phyloP scores from a whole-genome alignment of 1,139 yeast genomes.

The Yamadazyma triangularis region DNA sequence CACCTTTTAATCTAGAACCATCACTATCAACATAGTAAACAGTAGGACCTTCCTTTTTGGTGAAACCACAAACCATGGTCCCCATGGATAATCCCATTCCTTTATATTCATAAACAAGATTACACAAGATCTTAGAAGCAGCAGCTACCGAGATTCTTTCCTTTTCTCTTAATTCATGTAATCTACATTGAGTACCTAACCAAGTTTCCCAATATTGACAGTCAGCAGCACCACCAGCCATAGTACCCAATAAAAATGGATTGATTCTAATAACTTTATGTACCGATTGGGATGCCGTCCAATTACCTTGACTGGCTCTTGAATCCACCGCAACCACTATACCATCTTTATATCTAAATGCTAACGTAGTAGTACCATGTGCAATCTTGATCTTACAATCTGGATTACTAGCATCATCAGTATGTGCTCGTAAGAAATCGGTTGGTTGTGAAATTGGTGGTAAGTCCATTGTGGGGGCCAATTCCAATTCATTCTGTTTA shows the following conservation, averaged over 20 bases:
- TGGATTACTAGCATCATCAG: slow-evolving; percentile 88
- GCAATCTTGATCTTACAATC: slow-evolving; percentile 95
- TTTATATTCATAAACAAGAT: slow-evolving; percentile 87
- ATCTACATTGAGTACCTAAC: slow-evolving; percentile 95
- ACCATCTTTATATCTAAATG: slow-evolving; percentile 94
- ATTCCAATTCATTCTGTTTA: slow-evolving; percentile 23
- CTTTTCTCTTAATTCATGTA: slow-evolving; percentile 91
- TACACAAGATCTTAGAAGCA: slow-evolving; percentile 88
- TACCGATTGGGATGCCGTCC: slow-evolving; percentile 98
- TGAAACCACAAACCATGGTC: slow-evolving; percentile 97
- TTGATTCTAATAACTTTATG: slow-evolving; percentile 96
- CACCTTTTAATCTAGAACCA: slow-evolving; percentile 94
- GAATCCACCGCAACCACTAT: slow-evolving; percentile 96
- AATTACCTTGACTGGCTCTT: slow-evolving; percentile 96
- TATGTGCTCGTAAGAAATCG: slow-evolving; percentile 95
- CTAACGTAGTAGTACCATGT: slow-evolving; percentile 97
- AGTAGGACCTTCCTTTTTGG: slow-evolving; percentile 92
- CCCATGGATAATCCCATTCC: slow-evolving; percentile 99
- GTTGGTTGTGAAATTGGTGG: slow-evolving; percentile 91
- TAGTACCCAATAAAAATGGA: slow-evolving; percentile 90
- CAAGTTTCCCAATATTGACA: slow-evolving; percentile 99
- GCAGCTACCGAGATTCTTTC: slow-evolving; percentile 96
- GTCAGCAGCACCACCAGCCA: slow-evolving; percentile 99
- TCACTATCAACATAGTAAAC: slow-evolving; percentile 96
- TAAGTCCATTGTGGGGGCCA: slow-evolving; percentile 65